Conservation (phyloP, 164 flowering plant species). For the Brasenia schreberi region DNA sequence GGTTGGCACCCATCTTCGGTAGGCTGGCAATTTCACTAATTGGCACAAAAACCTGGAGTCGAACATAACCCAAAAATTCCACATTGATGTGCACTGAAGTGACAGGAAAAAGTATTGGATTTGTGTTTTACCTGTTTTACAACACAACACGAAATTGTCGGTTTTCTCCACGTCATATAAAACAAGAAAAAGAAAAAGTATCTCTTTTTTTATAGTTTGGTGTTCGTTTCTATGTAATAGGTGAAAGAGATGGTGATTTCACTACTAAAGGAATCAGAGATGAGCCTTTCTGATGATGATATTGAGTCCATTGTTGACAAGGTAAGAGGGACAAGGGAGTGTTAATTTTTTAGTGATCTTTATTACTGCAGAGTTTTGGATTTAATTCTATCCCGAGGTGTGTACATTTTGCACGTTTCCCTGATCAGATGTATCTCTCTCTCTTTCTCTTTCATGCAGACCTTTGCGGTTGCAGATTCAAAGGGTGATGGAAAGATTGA, state of each 20-base stretch:
- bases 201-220: not conserved
- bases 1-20: too few species aligned
- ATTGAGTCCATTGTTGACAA: constrained; percentile 57
- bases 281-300: constrained; percentile 50
- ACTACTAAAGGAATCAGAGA: constrained; percentile 63
- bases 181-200: too few species aligned
- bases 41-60: too few species aligned
- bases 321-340: constrained; percentile 10
- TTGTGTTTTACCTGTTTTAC: too few species aligned
- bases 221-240: constrained; percentile 3
- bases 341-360: not conserved
- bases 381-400: not conserved
- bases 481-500: constrained; percentile 73
- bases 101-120: too few species aligned
- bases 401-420: not conserved
- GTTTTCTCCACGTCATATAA: too few species aligned
- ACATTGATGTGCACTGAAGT: too few species aligned
- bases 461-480: constrained; percentile 47
- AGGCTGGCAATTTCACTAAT: too few species aligned
- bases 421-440: not conserved
- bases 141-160: too few species aligned
- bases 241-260: constrained; percentile 78
- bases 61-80: too few species aligned
- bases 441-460: constrained; percentile 16
- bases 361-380: not conserved